Evolutionary conservation across 768 basidiomycete genomes (phyloP).

Genomic region (Baorangia bicolor): DNA sequence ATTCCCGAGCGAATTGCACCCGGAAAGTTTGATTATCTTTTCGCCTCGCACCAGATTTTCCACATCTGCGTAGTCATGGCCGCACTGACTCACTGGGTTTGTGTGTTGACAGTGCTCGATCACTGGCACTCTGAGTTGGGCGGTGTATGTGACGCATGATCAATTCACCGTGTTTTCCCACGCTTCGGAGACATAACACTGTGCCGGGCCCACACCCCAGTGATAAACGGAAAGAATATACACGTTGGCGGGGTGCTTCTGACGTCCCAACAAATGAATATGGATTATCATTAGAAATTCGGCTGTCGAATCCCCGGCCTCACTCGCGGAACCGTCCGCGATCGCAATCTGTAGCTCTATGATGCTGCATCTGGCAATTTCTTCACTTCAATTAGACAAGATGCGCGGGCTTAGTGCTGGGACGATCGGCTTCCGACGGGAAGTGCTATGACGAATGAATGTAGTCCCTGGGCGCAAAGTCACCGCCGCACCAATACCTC

Average conservation of each 20-base stretch:
- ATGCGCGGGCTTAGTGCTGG: conserved; percentile 22
- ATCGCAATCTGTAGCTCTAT: conserved; percentile 8
- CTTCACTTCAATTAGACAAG: conserved; percentile 8
- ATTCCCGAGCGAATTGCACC: conserved; percentile 75
- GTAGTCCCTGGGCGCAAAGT: conserved; percentile 28
- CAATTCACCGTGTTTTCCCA: conserved; percentile 27
- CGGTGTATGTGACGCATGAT: conserved; percentile 22
- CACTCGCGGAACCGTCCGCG: conserved; percentile 25
- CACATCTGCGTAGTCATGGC: conserved; percentile 77
- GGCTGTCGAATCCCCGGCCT: conserved; percentile 15
- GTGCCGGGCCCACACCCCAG: conserved; percentile 19
- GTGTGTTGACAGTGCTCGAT: conserved; percentile 54
- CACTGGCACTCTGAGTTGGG: conserved; percentile 48
- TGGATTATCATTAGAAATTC: conserved; percentile 32
- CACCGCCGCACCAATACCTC: conserved; percentile 33
- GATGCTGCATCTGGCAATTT: conserved; percentile 10
- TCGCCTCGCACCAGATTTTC: conserved; percentile 88
- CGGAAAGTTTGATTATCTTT: conserved; percentile 76
- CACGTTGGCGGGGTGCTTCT: conserved; percentile 29
- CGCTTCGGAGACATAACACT: conserved; percentile 13
- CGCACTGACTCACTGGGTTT: conserved; percentile 63
- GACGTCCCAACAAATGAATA: conserved; percentile 23
- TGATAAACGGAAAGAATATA: conserved; percentile 28
- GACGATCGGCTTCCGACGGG: conserved; percentile 27
- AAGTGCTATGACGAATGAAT: conserved; percentile 30